phyloP scores from a whole-genome alignment of 192 early-diverging fungal genomes.

The Umbelopsis isabellina region DNA sequence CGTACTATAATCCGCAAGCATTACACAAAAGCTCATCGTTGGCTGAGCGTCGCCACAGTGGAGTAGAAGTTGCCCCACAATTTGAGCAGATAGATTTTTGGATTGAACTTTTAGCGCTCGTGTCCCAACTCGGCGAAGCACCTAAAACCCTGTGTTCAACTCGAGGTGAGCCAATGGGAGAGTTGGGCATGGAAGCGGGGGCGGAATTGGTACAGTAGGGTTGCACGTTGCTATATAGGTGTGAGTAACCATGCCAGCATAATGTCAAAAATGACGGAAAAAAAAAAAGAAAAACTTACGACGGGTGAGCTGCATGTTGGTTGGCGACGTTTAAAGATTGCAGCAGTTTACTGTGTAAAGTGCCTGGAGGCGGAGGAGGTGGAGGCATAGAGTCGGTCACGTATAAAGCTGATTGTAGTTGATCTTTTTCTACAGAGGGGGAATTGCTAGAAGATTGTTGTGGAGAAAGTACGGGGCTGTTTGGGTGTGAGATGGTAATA shows the following conservation, averaged over 20 bases:
- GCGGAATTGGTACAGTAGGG: conserved; percentile 3
- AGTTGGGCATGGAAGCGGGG: conserved; percentile 19
- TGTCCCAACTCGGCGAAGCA: conserved; percentile 16
- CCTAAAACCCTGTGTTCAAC: conserved; percentile 19
- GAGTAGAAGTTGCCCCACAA: conserved; percentile 82
- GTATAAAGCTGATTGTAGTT: conserved; percentile 6
- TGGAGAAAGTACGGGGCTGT: conserved; percentile 1
- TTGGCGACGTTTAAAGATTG: background rate
- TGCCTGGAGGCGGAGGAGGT: conserved; percentile 5
- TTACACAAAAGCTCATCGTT: conserved; percentile 92
- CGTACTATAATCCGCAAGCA: conserved; percentile 94
- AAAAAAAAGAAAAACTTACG: no score
- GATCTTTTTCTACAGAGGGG: background rate
- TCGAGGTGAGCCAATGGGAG: conserved; percentile 15
- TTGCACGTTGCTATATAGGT: background rate
- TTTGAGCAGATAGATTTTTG: conserved; percentile 58
- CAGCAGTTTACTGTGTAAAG: conserved; percentile 1
- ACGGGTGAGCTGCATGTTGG: background rate
- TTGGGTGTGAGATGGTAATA: conserved; percentile 14
- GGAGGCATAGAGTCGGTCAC: conserved; percentile 6
- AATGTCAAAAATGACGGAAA: no score
- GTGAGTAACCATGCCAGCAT: no score
- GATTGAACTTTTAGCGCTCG: background rate
- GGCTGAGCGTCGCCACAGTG: conserved; percentile 89
- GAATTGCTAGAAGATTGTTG: background rate